A percentile compares a stretch with the other conserved stretches of the same genome.
Evolutionary conservation across 306 rosid genomes (phyloP).

Genomic region (Cucurbita maxima): DNA sequence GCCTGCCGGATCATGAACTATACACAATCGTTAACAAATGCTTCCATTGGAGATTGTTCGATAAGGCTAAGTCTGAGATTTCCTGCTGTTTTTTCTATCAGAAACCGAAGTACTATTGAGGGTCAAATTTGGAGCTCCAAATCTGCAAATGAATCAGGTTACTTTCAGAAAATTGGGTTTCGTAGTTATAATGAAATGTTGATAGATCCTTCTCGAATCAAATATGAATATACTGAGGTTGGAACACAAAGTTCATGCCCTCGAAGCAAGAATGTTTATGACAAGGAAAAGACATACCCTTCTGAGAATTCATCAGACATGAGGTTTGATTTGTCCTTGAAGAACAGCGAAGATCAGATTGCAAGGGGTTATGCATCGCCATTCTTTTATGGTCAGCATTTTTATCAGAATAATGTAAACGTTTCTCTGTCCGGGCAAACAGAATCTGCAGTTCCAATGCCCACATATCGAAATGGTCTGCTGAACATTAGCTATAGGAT

Average conservation of each 20-base stretch:
- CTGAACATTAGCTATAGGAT: constrained; percentile 53
- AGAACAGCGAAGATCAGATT: constrained; percentile 40
- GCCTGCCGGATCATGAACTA: constrained; percentile 55
- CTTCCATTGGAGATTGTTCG: constrained; percentile 55
- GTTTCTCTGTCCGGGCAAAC: constrained; percentile 2
- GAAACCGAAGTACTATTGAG: constrained; percentile 35
- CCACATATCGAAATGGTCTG: constrained; percentile 7
- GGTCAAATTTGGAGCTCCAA: constrained; percentile 61
- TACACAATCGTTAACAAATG: constrained; percentile 22
- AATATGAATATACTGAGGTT: constrained; percentile 45
- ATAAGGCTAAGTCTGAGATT: constrained; percentile 36
- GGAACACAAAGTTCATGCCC: constrained; percentile 26
- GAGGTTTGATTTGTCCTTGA: constrained; percentile 43
- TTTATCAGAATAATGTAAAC: neutral
- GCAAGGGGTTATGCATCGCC: constrained; percentile 53
- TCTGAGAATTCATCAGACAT: constrained; percentile 51
- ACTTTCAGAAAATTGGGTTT: constrained; percentile 40
- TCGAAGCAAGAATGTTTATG: constrained; percentile 20
- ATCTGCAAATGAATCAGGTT: constrained; percentile 29
- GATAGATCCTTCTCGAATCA: constrained; percentile 16
- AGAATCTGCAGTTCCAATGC: constrained; percentile 3
- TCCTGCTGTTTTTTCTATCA: constrained; percentile 39
- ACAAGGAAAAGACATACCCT: constrained; percentile 42
- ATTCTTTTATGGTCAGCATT: constrained; percentile 32
- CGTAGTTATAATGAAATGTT: constrained; percentile 18